Evolutionary conservation across 352 stramenopile genomes (phyloP).

Genomic region (Phytophthora pseudosyringae): DNA sequence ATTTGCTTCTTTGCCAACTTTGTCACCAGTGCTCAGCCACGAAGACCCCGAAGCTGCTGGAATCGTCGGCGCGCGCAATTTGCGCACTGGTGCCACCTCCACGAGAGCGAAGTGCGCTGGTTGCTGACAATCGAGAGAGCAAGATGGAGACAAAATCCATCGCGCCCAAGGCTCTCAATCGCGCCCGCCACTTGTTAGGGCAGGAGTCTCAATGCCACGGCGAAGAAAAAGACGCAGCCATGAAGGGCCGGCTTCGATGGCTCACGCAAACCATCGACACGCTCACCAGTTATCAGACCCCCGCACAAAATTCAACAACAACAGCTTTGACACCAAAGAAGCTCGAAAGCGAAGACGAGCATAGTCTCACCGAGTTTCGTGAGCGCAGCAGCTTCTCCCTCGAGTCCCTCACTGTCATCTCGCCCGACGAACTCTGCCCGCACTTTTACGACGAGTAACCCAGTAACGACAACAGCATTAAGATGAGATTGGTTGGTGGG

Average conservation of each 20-base stretch:
- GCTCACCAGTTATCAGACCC: constrained; percentile 39
- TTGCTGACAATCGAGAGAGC: constrained; percentile 58
- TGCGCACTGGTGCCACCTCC: constrained; percentile 56
- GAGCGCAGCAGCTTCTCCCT: constrained; percentile 69
- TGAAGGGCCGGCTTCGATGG: constrained; percentile 37
- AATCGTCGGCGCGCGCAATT: constrained; percentile 56
- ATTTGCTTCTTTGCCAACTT: constrained; percentile 56
- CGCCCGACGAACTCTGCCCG: constrained; percentile 59
- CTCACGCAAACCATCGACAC: constrained; percentile 46
- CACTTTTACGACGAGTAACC: constrained; percentile 49
- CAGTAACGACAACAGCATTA: background rate
- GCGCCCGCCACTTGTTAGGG: constrained; percentile 47
- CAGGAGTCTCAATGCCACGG: constrained; percentile 16
- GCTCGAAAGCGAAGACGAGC: constrained; percentile 21
- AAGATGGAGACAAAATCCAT: constrained; percentile 66
- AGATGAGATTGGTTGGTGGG: no score
- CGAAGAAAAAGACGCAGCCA: constrained; percentile 10
- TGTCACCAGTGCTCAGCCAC: constrained; percentile 46
- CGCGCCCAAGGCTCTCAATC: constrained; percentile 53
- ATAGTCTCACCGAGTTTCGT: constrained; percentile 46
- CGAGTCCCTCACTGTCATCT: constrained; percentile 58
- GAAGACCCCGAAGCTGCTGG: constrained; percentile 36
- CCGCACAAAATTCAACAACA: constrained; percentile 1
- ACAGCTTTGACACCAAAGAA: background rate
- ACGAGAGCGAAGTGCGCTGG: constrained; percentile 40